Evolutionary conservation across 352 stramenopile genomes (phyloP).

Genomic region (Globisporangium paroecandrum): DNA sequence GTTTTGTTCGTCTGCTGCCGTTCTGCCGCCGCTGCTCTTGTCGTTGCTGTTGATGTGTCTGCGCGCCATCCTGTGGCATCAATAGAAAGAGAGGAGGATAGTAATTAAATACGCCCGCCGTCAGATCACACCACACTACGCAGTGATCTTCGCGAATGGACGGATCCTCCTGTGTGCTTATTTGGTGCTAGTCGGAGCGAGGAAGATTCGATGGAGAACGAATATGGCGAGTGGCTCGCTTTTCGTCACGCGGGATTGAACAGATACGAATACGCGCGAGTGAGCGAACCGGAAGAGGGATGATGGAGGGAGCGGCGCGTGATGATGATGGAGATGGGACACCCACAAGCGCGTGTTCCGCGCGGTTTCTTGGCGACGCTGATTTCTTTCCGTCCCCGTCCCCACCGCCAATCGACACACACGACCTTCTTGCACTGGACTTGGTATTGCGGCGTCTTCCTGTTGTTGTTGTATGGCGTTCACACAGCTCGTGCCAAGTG

Average conservation of each 20-base stretch:
- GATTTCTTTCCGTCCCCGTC: not conserved
- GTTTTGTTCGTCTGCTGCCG: not conserved
- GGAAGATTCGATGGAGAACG: not conserved
- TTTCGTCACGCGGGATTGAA: conserved; percentile 4
- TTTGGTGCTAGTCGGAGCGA: not conserved
- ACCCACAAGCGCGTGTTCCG: not conserved
- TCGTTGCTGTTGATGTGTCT: not conserved
- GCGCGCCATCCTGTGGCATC: conserved; percentile 1
- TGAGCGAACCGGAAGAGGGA: not conserved
- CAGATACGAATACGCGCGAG: not conserved
- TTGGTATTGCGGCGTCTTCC: not conserved
- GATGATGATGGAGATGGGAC: not conserved
- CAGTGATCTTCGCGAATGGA: not conserved
- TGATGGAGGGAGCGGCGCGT: not conserved
- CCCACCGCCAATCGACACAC: not conserved
- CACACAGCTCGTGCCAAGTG: not conserved
- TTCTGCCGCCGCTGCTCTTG: not conserved
- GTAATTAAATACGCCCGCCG: not conserved
- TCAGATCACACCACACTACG: not conserved
- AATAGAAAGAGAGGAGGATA: not conserved
- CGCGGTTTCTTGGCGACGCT: not conserved
- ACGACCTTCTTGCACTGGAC: not conserved
- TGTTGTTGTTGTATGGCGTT: conserved; percentile 5
- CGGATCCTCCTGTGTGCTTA: not conserved
- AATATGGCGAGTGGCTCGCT: not conserved